phyloP scores from a whole-genome alignment of 495 filamentous ascomycete genomes.

The Viridothelium virens region DNA sequence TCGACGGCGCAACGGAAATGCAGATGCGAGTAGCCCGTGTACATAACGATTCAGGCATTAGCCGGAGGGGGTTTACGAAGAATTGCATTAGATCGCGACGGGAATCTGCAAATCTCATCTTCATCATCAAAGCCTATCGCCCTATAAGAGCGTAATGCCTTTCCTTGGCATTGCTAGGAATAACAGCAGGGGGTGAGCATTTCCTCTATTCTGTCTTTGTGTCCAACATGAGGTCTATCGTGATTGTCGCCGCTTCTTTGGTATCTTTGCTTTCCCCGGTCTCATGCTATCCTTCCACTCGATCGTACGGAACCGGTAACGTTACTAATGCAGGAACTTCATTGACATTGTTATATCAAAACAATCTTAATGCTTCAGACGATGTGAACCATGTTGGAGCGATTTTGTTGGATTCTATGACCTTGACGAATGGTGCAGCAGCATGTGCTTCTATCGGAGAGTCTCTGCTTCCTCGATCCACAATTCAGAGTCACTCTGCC shows the following conservation, averaged over 20 bases:
- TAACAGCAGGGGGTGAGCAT: background rate
- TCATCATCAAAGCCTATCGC: background rate
- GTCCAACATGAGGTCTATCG: background rate
- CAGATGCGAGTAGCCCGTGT: background rate
- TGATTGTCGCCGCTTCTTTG: background rate
- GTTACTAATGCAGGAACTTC: conserved; percentile 36
- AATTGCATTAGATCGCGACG: background rate
- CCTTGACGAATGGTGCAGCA: conserved; percentile 28
- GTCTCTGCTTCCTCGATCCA: conserved; percentile 34
- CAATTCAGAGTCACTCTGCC: conserved; percentile 31
- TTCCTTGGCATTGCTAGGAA: conserved; percentile 2
- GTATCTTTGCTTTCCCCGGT: background rate
- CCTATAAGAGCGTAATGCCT: conserved; percentile 2
- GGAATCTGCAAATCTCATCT: background rate
- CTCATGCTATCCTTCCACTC: background rate
- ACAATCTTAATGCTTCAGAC: conserved; percentile 43
- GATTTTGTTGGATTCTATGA: conserved; percentile 37
- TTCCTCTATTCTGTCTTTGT: background rate
- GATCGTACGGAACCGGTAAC: background rate
- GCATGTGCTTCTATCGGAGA: conserved; percentile 41
- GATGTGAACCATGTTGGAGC: conserved; percentile 41
- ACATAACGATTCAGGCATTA: background rate
- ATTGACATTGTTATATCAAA: conserved; percentile 42
- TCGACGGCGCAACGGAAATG: background rate
- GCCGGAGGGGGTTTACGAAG: background rate